Conservation (phyloP, 371 early-diverging fungal species). For the Mycotypha africana region DNA sequence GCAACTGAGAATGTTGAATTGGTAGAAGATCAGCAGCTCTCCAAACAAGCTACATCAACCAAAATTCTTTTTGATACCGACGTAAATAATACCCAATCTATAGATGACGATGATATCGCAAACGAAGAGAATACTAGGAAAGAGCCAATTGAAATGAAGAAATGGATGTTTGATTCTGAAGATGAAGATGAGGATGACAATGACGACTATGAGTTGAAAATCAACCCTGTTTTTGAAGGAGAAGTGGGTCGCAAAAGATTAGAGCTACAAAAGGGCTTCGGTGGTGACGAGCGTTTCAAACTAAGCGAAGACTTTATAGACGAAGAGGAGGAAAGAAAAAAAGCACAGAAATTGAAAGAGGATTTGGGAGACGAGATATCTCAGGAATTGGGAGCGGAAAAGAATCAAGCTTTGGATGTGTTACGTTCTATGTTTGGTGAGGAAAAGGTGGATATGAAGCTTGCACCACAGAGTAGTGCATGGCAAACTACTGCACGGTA, state of each 20-base stretch:
- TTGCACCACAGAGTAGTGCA: slow-evolving; percentile 5
- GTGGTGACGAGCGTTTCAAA: slow-evolving; percentile 58
- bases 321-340: slow-evolving; percentile 40
- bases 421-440: slow-evolving; percentile 57
- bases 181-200: slow-evolving; percentile 24
- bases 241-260: slow-evolving; percentile 49
- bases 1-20: neutral
- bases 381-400: slow-evolving; percentile 31
- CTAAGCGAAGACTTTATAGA: slow-evolving; percentile 54
- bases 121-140: slow-evolving; percentile 23
- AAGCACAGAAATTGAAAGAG: slow-evolving; percentile 27
- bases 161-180: slow-evolving; percentile 55
- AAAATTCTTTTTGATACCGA: slow-evolving; percentile 26
- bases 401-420: slow-evolving; percentile 45
- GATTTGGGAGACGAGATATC: slow-evolving; percentile 27
- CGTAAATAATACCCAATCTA: neutral
- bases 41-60: slow-evolving; percentile 3
- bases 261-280: slow-evolving; percentile 47
- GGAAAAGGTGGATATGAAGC: slow-evolving; percentile 30
- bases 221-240: slow-evolving; percentile 56
- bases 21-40: slow-evolving; percentile 6
- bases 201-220: slow-evolving; percentile 29
- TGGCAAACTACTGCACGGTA: slow-evolving; percentile 40
- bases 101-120: slow-evolving; percentile 4
- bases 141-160: slow-evolving; percentile 26